Conservation (phyloP, 2,329 filamentous ascomycete genomes). For the Talaromyces sp. region DNA sequence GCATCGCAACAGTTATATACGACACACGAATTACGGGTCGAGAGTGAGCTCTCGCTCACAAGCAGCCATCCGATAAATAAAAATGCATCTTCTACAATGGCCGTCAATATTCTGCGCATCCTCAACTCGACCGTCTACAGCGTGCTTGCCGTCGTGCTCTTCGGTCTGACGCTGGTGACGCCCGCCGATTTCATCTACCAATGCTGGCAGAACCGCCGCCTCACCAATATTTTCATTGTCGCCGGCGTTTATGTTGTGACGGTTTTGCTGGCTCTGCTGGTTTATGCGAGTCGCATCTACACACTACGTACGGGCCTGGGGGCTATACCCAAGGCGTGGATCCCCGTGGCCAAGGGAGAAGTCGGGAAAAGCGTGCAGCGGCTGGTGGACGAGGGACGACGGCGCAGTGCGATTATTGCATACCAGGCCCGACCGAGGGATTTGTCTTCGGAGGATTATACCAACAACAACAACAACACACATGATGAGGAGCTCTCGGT, state of each 20-base stretch:
- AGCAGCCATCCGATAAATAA: not conserved
- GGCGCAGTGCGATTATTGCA: constrained; percentile 73
- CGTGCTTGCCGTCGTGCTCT: constrained; percentile 67
- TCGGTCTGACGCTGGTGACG: constrained; percentile 71
- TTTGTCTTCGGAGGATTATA: constrained; percentile 34
- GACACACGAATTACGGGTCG: not conserved
- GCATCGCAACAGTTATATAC: too few relatives aligned
- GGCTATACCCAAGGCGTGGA: constrained; percentile 79
- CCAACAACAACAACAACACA: constrained; percentile 8
- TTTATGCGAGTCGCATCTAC: constrained; percentile 82
- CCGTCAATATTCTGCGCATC: constrained; percentile 61
- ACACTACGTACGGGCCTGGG: constrained; percentile 75
- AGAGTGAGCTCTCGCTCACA: constrained; percentile 11
- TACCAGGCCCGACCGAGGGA: constrained; percentile 71
- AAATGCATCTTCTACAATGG: constrained; percentile 25
- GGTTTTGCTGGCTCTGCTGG: constrained; percentile 63
- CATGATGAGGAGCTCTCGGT: constrained; percentile 28
- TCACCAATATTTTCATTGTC: constrained; percentile 80
- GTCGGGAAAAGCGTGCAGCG: constrained; percentile 68
- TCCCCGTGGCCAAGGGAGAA: constrained; percentile 82
- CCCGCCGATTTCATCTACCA: constrained; percentile 79
- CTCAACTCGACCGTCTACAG: constrained; percentile 77
- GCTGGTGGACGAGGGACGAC: constrained; percentile 68
- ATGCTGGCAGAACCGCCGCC: constrained; percentile 60
- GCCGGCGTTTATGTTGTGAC: constrained; percentile 71